Percentiles rank a stretch among this genome's conserved stretches.
Conservation (phyloP, 2,329 filamentous ascomycete genomes). For the Calonectria montana region DNA sequence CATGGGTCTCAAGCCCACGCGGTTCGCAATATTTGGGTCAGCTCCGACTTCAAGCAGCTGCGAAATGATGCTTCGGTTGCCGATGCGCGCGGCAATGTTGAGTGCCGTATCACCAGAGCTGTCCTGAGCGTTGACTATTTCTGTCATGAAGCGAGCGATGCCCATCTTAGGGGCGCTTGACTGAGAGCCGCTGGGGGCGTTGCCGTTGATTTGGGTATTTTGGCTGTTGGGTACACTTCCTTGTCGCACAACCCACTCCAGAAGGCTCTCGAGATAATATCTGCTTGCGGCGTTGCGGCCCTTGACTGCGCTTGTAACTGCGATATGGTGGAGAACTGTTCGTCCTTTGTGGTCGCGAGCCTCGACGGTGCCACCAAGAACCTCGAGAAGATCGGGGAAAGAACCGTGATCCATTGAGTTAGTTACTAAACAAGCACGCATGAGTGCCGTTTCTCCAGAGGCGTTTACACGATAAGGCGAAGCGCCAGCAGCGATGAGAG, state of each 20-base stretch:
- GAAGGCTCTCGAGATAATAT: constrained; percentile 93
- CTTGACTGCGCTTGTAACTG: constrained; percentile 94
- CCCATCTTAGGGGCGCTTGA: constrained; percentile 75
- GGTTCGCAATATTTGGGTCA: constrained; percentile 90
- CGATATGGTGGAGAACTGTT: constrained; percentile 95
- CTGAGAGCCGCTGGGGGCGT: constrained; percentile 54
- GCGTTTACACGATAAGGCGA: constrained; percentile 90
- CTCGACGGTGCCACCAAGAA: constrained; percentile 90
- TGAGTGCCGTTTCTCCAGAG: constrained; percentile 90
- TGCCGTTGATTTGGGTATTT: constrained; percentile 47
- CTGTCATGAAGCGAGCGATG: constrained; percentile 92
- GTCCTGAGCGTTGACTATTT: constrained; percentile 96
- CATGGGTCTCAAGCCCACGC: constrained; percentile 87
- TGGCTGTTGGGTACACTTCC: constrained; percentile 72
- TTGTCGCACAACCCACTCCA: constrained; percentile 94
- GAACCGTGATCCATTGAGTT: constrained; percentile 93
- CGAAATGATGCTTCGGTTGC: constrained; percentile 95
- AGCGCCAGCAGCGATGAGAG: constrained; percentile 85
- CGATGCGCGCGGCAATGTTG: constrained; percentile 92
- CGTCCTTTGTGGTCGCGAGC: constrained; percentile 89
- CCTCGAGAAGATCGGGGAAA: constrained; percentile 90
- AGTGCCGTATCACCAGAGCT: constrained; percentile 94
- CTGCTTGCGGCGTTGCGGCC: constrained; percentile 91
- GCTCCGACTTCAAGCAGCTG: constrained; percentile 95
- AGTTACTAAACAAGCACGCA: constrained; percentile 91